Conservation (phyloP, 495 filamentous ascomycete species). For the Annulohypoxylon maeteangense region DNA sequence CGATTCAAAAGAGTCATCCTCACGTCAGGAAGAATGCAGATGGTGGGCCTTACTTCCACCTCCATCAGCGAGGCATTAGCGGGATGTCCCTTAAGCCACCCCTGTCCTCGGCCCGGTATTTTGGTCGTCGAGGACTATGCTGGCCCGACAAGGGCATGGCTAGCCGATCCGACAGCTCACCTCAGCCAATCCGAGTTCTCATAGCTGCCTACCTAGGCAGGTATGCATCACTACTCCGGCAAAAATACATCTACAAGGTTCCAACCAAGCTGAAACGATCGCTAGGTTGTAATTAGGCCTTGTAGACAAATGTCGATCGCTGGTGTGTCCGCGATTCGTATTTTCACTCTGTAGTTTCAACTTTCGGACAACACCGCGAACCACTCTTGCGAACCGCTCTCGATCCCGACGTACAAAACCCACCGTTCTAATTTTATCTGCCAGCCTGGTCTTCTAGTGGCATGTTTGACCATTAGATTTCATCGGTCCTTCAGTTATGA, state of each 20-base stretch:
- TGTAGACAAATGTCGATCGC: background rate
- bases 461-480: slow-evolving; percentile 22
- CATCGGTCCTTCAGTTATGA: slow-evolving; percentile 26
- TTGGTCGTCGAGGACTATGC: slow-evolving; percentile 1
- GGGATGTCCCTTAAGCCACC: slow-evolving; percentile 13
- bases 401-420: slow-evolving; percentile 19
- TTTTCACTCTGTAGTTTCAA: background rate
- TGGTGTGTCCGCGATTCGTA: slow-evolving; percentile 3
- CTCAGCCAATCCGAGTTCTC: slow-evolving; percentile 3
- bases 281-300: slow-evolving; percentile 8
- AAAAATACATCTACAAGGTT: slow-evolving; percentile 8
- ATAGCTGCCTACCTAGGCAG: background rate
- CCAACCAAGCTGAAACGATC: slow-evolving; percentile 19
- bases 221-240: slow-evolving; percentile 6
- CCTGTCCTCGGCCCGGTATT: slow-evolving; percentile 38
- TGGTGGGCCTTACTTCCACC: slow-evolving; percentile 9
- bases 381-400: slow-evolving; percentile 10
- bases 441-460: slow-evolving; percentile 14
- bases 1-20: slow-evolving; percentile 11
- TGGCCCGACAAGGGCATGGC: slow-evolving; percentile 32
- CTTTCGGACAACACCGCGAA: slow-evolving; percentile 12
- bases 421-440: slow-evolving; percentile 17
- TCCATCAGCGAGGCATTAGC: slow-evolving; percentile 19
- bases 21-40: slow-evolving; percentile 15
- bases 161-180: slow-evolving; percentile 33